Evolutionary conservation across 2,329 filamentous ascomycete species (phyloP), one percentile per base, ranked within the genome.

Genomic region (Triangularia setosa): DNA sequence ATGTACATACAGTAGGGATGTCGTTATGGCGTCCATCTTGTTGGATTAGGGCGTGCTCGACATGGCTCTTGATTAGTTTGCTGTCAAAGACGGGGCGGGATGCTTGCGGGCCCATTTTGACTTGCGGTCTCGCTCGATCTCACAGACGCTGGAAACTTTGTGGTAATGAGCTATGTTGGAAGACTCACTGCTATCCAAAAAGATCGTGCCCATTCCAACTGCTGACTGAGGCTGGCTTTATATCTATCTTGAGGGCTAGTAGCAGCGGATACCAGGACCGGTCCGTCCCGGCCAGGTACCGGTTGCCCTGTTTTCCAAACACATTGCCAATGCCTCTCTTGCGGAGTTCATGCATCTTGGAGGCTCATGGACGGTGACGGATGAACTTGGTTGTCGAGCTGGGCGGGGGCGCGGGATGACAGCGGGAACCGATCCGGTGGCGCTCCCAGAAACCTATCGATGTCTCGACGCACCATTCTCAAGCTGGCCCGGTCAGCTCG

Each of bases 21-120:
- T 71, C 65, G 33, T 71, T 72, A 52, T 66, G 64, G 2, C 58
- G 54, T 3, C 65, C 68, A 9, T 65, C 64, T 14, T 64, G 60
- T 35, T 71, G 71, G n/a, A 69, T 54, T 61, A 72, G 54, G 58
- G 71, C 70, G 58, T 70, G 64, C 14, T 66, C 59, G 4, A 71
- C 67, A 60, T 71, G 68, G n/a, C 66, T 68, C n/a, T 67, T 69
- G 7, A 62, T 63, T 12, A 72, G 61, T 6, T 71, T 66, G 30
- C 60, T 57, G 61, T 72, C 66, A 35, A 72, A 70, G 12, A 55
- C 62, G 30, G 64, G 16, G 25, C 68, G 65, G 25, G 68, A 66
- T 9, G 0, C 24, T n/a, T 62, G 59, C 23, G 65, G 63, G 35
- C 61, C 64, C 70, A 70, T 72, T 52, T 4, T 24, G 28, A 16